These are phyloP conservation scores for Neoboletus subvelutipes DNA, from an alignment of 768 basidiomycete species.

Conservation along the genomic window DNA sequence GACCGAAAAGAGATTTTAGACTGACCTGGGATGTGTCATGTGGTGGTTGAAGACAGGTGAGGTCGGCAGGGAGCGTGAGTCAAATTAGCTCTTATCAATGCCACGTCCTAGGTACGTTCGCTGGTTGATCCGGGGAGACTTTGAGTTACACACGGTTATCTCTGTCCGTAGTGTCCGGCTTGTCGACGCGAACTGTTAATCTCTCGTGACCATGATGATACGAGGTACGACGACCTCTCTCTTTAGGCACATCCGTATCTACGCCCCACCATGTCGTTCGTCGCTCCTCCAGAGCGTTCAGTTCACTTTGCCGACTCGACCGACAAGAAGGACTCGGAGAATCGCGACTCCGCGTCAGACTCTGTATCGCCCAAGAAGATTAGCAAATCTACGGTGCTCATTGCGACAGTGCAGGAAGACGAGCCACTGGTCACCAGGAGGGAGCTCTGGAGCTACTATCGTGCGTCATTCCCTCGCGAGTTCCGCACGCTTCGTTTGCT, in stretches of 20 bases:
- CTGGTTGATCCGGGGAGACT: too few species aligned
- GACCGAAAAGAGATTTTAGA: neutral
- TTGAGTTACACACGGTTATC: too few species aligned
- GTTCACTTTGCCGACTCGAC: neutral
- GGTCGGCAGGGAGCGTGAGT: neutral
- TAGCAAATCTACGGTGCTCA: conserved; percentile 28
- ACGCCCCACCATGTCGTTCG: conserved; percentile 12
- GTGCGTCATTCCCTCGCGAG: conserved; percentile 32
- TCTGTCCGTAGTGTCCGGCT: too few species aligned
- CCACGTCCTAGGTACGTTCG: neutral
- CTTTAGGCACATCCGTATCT: neutral
- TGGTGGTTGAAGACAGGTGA: neutral
- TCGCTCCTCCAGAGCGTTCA: conserved; percentile 4
- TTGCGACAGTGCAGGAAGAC: conserved; percentile 43
- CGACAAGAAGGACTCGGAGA: conserved; percentile 14
- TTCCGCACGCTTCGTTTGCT: neutral
- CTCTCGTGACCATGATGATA: conserved; percentile 7
- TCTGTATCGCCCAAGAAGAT: conserved; percentile 1
- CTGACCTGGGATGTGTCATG: conserved; percentile 6
- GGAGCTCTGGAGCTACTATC: conserved; percentile 81
- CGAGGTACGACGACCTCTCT: neutral
- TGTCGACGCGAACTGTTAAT: too few species aligned
- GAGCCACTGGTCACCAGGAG: conserved; percentile 70
- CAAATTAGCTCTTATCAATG: neutral
- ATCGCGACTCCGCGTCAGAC: conserved; percentile 6